These are phyloP conservation scores for Pisolithus thermaeus DNA, from an alignment of 1,284 basidiomycete species.

Conservation along the genomic window DNA sequence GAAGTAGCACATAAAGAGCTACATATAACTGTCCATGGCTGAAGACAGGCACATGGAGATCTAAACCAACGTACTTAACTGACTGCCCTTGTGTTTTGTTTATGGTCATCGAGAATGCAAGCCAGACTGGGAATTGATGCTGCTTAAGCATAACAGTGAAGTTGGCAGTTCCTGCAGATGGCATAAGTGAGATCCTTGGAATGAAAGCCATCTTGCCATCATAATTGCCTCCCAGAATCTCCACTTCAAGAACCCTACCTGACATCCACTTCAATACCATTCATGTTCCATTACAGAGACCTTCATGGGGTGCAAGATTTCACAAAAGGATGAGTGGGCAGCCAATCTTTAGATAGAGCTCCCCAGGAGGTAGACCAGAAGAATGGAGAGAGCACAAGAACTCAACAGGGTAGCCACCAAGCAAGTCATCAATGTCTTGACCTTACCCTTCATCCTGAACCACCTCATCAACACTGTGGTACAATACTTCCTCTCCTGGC, in stretches of 20 bases:
- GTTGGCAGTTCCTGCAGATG: no score
- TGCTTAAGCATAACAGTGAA: no score
- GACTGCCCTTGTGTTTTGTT: conserved; percentile 39
- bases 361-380: conserved; percentile 16
- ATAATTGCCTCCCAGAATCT: conserved; percentile 23
- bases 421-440: not conserved
- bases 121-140: conserved; percentile 28
- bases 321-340: conserved; percentile 31
- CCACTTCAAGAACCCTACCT: conserved; percentile 17
- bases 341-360: conserved; percentile 29
- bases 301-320: conserved; percentile 27
- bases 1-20: no score
- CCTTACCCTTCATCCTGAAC: not conserved
- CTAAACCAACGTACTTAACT: conserved; percentile 22
- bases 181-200: conserved; percentile 19
- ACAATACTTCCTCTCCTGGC: not conserved
- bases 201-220: conserved; percentile 23
- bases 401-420: conserved; percentile 11
- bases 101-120: conserved; percentile 35
- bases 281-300: conserved; percentile 34
- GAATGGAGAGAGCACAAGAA: conserved; percentile 15
- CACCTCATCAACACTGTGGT: not conserved
- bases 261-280: conserved; percentile 14
- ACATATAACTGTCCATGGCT: no score
- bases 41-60: conserved; percentile 23